phyloP scores from a whole-genome alignment of 345 rosid genomes.

The Orychophragmus violaceus region DNA sequence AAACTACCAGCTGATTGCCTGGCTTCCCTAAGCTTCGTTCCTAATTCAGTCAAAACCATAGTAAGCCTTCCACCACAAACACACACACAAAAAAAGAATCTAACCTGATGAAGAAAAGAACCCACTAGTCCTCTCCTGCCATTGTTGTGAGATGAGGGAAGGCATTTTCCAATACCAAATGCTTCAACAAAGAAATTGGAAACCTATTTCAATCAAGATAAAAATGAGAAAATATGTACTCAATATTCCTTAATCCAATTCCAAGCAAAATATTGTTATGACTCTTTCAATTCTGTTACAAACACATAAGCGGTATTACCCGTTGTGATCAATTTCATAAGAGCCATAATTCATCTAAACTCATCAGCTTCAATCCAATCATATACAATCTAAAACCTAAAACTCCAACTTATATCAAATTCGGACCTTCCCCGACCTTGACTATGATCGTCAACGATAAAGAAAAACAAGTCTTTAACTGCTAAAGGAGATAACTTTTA shows the following conservation, averaged over 20 bases:
- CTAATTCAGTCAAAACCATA: conserved; percentile 33
- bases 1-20: conserved; percentile 75
- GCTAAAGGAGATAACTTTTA: not conserved
- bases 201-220: conserved; percentile 1
- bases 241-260: not conserved
- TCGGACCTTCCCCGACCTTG: not conserved
- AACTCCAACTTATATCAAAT: not conserved
- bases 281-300: not conserved
- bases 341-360: not conserved
- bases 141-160: conserved; percentile 63
- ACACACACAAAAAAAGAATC: not conserved
- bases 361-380: not conserved
- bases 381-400: not conserved
- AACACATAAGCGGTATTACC: not conserved
- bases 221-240: no score
- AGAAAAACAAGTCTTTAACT: not conserved
- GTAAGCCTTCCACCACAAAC: conserved; percentile 5
- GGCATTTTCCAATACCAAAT: conserved; percentile 44
- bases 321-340: not conserved
- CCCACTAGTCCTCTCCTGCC: conserved; percentile 80
- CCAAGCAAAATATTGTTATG: not conserved
- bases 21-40: conserved; percentile 78
- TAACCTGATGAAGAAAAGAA: conserved; percentile 91
- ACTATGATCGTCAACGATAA: conserved; percentile 5
- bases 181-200: not conserved